Evolutionary conservation across 2,329 filamentous ascomycete genomes (phyloP).

Genomic region (Aspergillus pseudonomiae): DNA sequence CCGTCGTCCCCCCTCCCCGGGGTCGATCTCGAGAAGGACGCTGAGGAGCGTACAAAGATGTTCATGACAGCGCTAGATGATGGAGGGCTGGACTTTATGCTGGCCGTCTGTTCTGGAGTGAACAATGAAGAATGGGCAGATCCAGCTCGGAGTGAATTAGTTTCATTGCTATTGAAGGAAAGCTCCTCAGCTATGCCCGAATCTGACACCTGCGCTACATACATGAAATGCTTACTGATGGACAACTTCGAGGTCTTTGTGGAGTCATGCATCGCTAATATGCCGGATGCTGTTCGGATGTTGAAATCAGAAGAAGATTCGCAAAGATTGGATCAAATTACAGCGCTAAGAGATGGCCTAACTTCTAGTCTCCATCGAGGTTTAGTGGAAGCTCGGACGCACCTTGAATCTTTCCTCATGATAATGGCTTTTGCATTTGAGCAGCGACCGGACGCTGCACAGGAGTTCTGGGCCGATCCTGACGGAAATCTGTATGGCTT

Average conservation of each 20-base stretch:
- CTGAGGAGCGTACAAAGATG: conserved; percentile 69
- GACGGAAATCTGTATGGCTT: conserved; percentile 95
- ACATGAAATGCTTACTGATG: conserved; percentile 75
- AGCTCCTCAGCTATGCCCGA: conserved; percentile 71
- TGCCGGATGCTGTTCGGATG: conserved; percentile 86
- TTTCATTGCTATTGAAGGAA: conserved; percentile 81
- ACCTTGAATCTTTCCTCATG: conserved; percentile 85
- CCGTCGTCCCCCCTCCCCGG: conserved; percentile 61
- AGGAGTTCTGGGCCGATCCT: conserved; percentile 87
- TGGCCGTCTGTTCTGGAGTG: conserved; percentile 81
- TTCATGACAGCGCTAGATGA: conserved; percentile 81
- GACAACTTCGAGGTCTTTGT: conserved; percentile 83
- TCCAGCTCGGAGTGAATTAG: conserved; percentile 78
- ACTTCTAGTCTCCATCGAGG: conserved; percentile 45
- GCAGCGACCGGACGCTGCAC: conserved; percentile 77
- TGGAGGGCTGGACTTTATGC: conserved; percentile 87
- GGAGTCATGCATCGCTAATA: conserved; percentile 91
- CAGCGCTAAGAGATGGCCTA: conserved; percentile 48
- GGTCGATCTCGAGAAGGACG: conserved; percentile 68
- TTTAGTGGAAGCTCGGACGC: conserved; percentile 52
- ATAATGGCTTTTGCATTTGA: conserved; percentile 93
- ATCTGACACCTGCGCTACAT: conserved; percentile 67
- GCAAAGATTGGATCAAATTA: conserved; percentile 58
- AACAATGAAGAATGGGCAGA: conserved; percentile 84
- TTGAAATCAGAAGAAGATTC: conserved; percentile 89